These are phyloP conservation scores for Papilionanthe hybrid DNA, from an alignment of 116 monocot species.

Conservation along the genomic window DNA sequence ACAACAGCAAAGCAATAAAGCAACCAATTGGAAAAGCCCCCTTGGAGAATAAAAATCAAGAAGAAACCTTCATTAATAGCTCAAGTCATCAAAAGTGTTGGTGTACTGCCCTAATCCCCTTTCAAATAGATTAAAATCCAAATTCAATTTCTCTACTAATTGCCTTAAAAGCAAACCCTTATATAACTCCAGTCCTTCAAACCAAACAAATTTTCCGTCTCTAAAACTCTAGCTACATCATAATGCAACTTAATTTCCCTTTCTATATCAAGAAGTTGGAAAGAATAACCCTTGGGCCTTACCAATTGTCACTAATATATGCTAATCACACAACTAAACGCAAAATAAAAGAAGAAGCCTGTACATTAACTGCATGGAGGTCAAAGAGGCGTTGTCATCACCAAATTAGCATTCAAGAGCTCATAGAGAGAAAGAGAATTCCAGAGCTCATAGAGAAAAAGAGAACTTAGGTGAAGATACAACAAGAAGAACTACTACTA, in stretches of 20 bases:
- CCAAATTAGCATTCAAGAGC: neutral
- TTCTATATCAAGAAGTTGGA: neutral
- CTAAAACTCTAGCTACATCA: neutral
- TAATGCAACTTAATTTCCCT: neutral
- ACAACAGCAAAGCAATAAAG: neutral
- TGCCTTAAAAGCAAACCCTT: neutral
- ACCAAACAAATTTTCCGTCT: neutral
- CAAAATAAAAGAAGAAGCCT: neutral
- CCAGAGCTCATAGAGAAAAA: too few relatives aligned
- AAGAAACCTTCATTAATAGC: neutral
- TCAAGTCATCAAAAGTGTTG: neutral
- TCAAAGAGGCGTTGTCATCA: neutral
- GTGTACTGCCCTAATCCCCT: neutral
- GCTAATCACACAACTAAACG: neutral
- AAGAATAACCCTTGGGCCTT: neutral
- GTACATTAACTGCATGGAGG: too few relatives aligned
- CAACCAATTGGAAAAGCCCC: neutral
- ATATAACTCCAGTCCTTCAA: neutral
- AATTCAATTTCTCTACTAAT: neutral
- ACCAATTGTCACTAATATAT: neutral
- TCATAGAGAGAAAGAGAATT: neutral
- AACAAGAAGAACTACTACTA: neutral
- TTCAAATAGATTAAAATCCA: neutral
- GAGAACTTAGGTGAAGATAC: neutral
- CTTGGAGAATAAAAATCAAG: neutral